Evolutionary conservation across 2,329 filamentous ascomycete genomes (phyloP), one percentile per base, ranked within the genome.

Genomic region (Xylariomycetidae sp.): DNA sequence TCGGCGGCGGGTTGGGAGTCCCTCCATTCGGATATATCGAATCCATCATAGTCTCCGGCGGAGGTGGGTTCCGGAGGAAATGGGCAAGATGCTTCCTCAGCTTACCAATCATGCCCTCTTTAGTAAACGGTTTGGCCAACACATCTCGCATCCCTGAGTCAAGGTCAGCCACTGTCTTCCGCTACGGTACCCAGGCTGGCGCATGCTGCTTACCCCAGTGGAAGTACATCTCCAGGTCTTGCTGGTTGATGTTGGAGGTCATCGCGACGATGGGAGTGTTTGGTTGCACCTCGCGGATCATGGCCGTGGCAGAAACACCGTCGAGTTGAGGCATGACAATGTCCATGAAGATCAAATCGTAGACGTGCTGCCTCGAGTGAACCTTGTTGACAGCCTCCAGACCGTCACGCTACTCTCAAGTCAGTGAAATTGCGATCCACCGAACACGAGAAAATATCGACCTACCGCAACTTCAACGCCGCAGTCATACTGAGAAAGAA

Each of bases 261-360:
- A 98, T 96, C 29, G 92, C 92, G 38, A 98, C 86, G 50, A 98
- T 93, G 0, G 92, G 92, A 14, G 85, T 80, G 5, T 80, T 76
- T 23, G 79, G 76, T 43, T 88, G 80, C 42, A 90, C 86, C 53
- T 95, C 85, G 33, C 90, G 79, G 45, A 98, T 95, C 42, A 95
- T 79, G 52, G 92, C 85, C 37, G 88, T 95, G 3, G 92, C 90
- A 12, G 89, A 95, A 5, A 96, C 88, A 47, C 92, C 92, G 52
- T 96, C 92, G 34, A 96, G 70, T 44, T 89, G 84, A 5, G 92
- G 92, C 92, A 98, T 96, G 48, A 98, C 94, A 44, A 98, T 90
- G 54, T 92, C 85, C 85, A 90, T 90, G 42, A 90, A 75, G 43
- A 90, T 86, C 34, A 84, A 62, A 46, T 83, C 76, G 48, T 74